phyloP scores from a whole-genome alignment of 2,329 filamentous ascomycete species.

The Aureobasidium lini region DNA sequence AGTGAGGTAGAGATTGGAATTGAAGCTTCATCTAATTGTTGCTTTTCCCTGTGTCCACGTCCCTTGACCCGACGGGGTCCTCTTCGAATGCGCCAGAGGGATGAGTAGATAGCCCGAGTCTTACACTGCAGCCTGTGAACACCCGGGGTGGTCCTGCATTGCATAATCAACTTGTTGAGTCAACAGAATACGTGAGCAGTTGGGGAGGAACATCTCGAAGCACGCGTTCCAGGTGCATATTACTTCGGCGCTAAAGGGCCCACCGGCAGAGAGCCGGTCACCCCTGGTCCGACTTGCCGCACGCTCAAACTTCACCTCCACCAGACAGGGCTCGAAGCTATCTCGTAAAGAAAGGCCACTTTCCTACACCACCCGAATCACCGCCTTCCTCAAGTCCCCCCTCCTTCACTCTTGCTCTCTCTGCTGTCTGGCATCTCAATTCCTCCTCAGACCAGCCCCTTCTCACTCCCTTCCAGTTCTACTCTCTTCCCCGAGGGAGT shows the following conservation, averaged over 20 bases:
- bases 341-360: conserved; percentile 14
- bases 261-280: conserved; percentile 5
- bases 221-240: conserved; percentile 10
- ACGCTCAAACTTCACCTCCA: conserved; percentile 7
- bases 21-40: conserved; percentile 9
- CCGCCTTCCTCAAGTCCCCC: conserved; percentile 5
- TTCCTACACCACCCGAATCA: conserved; percentile 12
- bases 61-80: neutral
- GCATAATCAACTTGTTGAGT: conserved; percentile 7
- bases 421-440: conserved; percentile 13
- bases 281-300: conserved; percentile 11
- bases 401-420: neutral
- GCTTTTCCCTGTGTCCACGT: conserved; percentile 6
- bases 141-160: neutral
- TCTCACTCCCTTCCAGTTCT: neutral
- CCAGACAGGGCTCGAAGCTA: conserved; percentile 9
- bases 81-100: neutral
- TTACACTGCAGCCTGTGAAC: conserved; percentile 5
- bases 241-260: conserved; percentile 7
- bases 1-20: conserved; percentile 3
- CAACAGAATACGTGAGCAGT: neutral
- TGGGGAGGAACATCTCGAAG: conserved; percentile 3
- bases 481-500: conserved; percentile 9
- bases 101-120: neutral
- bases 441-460: conserved; percentile 8